Conservation (phyloP, 78 protist genomes). For the Fonticula alba region DNA sequence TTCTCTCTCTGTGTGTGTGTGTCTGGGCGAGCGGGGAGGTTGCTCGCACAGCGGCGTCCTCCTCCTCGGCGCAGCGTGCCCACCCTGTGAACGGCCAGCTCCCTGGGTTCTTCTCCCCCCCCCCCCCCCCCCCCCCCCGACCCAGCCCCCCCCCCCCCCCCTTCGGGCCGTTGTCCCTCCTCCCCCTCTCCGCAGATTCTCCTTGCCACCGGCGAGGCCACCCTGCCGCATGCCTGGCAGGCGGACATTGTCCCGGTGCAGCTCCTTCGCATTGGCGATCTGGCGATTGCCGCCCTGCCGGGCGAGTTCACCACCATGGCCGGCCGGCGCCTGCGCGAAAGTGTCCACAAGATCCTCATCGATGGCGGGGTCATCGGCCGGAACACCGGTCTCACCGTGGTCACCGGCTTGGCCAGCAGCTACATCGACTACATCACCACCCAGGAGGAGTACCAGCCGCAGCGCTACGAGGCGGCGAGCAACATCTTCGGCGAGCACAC, state of each 20-base stretch:
- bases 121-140: too few relatives aligned
- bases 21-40: too few relatives aligned
- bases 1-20: too few relatives aligned
- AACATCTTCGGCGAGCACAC: too few relatives aligned
- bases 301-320: constrained; percentile 62
- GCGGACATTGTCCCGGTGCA: constrained; percentile 34
- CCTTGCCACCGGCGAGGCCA: constrained; percentile 35
- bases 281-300: constrained; percentile 42
- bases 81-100: too few relatives aligned
- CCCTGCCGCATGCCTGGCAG: background rate
- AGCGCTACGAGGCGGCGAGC: too few relatives aligned
- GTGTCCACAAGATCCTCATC: constrained; percentile 11
- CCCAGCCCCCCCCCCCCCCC: too few relatives aligned
- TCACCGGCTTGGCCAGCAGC: constrained; percentile 41
- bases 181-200: too few relatives aligned
- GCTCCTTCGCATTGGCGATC: constrained; percentile 33
- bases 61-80: too few relatives aligned
- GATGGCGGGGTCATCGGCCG: background rate
- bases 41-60: too few relatives aligned
- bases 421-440: constrained; percentile 47
- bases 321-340: constrained; percentile 42
- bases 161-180: too few relatives aligned
- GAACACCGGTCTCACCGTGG: constrained; percentile 22
- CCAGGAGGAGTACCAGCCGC: constrained; percentile 32
- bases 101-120: too few relatives aligned